Evolutionary conservation across 345 rosid species (phyloP).

Genomic region (Hypericum androsaemum): DNA sequence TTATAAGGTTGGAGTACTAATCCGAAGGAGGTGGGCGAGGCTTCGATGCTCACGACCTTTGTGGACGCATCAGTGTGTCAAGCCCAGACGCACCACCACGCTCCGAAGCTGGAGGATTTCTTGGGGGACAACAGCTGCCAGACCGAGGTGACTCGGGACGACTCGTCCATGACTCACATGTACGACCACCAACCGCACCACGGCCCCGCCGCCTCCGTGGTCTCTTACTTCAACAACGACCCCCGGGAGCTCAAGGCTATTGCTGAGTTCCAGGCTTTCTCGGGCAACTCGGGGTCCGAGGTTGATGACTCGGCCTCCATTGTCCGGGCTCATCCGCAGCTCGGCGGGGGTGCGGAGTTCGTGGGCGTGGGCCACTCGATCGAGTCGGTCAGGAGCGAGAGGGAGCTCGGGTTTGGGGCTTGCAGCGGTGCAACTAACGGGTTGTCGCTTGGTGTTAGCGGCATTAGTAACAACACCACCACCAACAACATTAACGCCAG

Average conservation of each 20-base stretch:
- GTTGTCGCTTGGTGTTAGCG: slow-evolving; percentile 55
- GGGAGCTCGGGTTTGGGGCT: slow-evolving; percentile 30
- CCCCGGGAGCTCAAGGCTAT: slow-evolving; percentile 67
- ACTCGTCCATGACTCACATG: slow-evolving; percentile 63
- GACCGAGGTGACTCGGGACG: slow-evolving; percentile 67
- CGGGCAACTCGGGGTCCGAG: slow-evolving; percentile 80
- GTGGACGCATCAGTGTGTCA: slow-evolving; percentile 20
- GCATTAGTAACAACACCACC: neutral
- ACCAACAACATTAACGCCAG: too few species aligned
- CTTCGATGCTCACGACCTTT: slow-evolving; percentile 37
- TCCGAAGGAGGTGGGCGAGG: slow-evolving; percentile 47
- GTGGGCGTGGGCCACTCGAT: slow-evolving; percentile 31
- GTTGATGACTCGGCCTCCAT: slow-evolving; percentile 77
- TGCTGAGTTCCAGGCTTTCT: slow-evolving; percentile 62
- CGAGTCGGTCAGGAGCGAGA: slow-evolving; percentile 49
- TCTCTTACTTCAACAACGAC: slow-evolving; percentile 50
- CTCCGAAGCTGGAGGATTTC: slow-evolving; percentile 88
- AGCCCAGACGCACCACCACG: slow-evolving; percentile 28
- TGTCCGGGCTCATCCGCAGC: slow-evolving; percentile 34
- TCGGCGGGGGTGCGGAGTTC: slow-evolving; percentile 29
- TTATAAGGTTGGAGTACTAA: slow-evolving; percentile 29
- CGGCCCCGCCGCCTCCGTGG: slow-evolving; percentile 1
- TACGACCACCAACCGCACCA: slow-evolving; percentile 31
- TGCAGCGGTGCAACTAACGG: slow-evolving; percentile 27
- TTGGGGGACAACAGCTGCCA: slow-evolving; percentile 61